These are phyloP conservation scores for Cryphonectria radicalis DNA, from an alignment of 2,329 filamentous ascomycete species.

Conservation along the genomic window DNA sequence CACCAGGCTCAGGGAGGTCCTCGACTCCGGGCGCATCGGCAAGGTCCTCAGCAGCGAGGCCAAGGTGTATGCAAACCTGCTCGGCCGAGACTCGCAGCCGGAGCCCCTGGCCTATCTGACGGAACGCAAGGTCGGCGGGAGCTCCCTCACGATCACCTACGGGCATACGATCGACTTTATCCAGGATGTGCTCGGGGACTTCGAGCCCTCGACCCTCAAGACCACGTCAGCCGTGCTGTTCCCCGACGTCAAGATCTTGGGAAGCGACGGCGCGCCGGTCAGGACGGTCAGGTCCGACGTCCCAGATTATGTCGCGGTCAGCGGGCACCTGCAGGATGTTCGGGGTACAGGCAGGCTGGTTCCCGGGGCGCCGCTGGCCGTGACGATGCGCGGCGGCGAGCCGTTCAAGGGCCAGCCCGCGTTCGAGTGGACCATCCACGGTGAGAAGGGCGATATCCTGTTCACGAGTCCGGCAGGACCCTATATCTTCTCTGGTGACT, in stretches of 20 bases:
- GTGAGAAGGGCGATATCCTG: slow-evolving; percentile 55
- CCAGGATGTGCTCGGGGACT: slow-evolving; percentile 18
- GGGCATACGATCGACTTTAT: slow-evolving; percentile 21
- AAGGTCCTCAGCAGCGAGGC: slow-evolving; percentile 43
- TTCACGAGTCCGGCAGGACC: slow-evolving; percentile 39
- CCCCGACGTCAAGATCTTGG: slow-evolving; percentile 5
- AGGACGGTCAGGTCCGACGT: slow-evolving; percentile 33
- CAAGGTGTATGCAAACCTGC: slow-evolving; percentile 8
- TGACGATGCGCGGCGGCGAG: slow-evolving; percentile 52
- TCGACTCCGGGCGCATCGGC: slow-evolving; percentile 49
- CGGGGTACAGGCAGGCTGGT: slow-evolving; percentile 27
- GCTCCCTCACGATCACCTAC: slow-evolving; percentile 10
- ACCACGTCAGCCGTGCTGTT: slow-evolving; percentile 16
- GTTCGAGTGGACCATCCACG: slow-evolving; percentile 55
- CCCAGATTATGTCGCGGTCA: slow-evolving; percentile 39
- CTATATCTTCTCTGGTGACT: slow-evolving; percentile 23
- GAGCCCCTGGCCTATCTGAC: slow-evolving; percentile 26
- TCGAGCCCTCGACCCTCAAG: neutral
- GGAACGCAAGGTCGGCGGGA: slow-evolving; percentile 16
- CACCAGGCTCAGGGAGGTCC: slow-evolving; percentile 46
- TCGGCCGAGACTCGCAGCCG: slow-evolving; percentile 30
- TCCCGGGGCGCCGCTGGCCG: slow-evolving; percentile 45
- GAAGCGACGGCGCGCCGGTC: neutral
- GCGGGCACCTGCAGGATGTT: slow-evolving; percentile 40
- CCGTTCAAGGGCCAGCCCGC: slow-evolving; percentile 52